phyloP scores from a whole-genome alignment of 805 yeast genomes.

The Maudiozyma barnettii region DNA sequence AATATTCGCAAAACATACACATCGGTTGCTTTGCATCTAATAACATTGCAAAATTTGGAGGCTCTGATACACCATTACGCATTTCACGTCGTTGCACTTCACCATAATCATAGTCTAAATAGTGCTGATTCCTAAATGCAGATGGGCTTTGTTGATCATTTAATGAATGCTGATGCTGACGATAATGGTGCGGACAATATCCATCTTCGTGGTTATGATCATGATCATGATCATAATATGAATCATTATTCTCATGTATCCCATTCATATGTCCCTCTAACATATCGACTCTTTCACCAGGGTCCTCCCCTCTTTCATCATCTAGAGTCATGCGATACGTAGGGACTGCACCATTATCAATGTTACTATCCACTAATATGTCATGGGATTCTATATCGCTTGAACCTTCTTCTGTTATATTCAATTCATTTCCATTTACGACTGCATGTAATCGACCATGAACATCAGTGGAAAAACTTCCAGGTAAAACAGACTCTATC shows the following conservation, averaged over 20 bases:
- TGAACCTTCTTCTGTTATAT: conserved; percentile 14
- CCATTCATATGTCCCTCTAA: neutral
- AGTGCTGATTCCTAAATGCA: conserved; percentile 9
- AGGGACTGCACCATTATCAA: conserved; percentile 1
- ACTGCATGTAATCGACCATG: conserved; percentile 22
- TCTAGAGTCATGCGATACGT: neutral
- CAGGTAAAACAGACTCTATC: conserved; percentile 25
- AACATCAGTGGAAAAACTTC: conserved; percentile 19
- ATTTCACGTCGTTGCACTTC: neutral
- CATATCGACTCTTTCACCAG: conserved; percentile 1
- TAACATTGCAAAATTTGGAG: conserved; percentile 21
- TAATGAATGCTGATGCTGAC: conserved; percentile 5
- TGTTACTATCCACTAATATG: neutral
- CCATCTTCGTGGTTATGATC: conserved; percentile 5
- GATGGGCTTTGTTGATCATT: conserved; percentile 2
- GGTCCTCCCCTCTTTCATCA: conserved; percentile 3
- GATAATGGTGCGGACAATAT: conserved; percentile 9
- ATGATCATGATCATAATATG: conserved; percentile 1
- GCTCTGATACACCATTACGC: neutral
- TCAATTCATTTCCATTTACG: conserved; percentile 18
- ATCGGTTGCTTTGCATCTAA: conserved; percentile 18
- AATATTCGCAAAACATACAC: conserved; percentile 47
- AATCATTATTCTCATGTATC: conserved; percentile 3
- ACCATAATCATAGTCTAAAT: conserved; percentile 14
- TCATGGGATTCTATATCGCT: neutral